Conservation (phyloP, 2,329 filamentous ascomycete species). For the Ilyonectria destructans region DNA sequence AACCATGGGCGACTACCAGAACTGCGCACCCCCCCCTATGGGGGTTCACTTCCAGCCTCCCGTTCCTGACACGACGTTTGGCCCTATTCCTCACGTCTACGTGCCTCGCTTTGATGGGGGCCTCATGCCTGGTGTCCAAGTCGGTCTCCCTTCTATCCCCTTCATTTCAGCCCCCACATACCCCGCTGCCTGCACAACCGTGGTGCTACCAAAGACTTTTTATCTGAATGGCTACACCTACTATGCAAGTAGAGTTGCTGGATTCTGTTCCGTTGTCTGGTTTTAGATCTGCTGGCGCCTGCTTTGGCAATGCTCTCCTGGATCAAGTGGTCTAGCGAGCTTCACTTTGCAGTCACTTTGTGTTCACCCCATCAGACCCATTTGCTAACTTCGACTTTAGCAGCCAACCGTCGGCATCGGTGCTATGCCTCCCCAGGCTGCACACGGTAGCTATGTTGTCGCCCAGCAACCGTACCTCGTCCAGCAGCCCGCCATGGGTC, state of each 20-base stretch:
- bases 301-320: background rate
- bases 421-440: constrained; percentile 48
- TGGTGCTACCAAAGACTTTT: constrained; percentile 54
- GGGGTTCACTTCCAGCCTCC: constrained; percentile 72
- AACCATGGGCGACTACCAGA: constrained; percentile 61
- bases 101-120: constrained; percentile 67
- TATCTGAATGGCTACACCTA: constrained; percentile 54
- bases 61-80: constrained; percentile 71
- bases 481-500: constrained; percentile 52
- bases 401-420: constrained; percentile 53
- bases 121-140: constrained; percentile 50
- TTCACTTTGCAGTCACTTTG: constrained; percentile 9
- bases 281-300: constrained; percentile 11
- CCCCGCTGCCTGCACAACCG: constrained; percentile 48
- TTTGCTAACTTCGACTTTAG: constrained; percentile 44
- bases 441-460: constrained; percentile 50
- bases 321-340: constrained; percentile 19
- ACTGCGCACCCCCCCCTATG: constrained; percentile 58
- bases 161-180: constrained; percentile 48
- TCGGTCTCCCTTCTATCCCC: constrained; percentile 52
- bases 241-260: constrained; percentile 58
- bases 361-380: background rate
- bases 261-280: constrained; percentile 15
- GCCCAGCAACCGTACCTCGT: constrained; percentile 54
- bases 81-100: constrained; percentile 70